phyloP scores from a whole-genome alignment of 2,329 filamentous ascomycete genomes.

The Cytospora mali region DNA sequence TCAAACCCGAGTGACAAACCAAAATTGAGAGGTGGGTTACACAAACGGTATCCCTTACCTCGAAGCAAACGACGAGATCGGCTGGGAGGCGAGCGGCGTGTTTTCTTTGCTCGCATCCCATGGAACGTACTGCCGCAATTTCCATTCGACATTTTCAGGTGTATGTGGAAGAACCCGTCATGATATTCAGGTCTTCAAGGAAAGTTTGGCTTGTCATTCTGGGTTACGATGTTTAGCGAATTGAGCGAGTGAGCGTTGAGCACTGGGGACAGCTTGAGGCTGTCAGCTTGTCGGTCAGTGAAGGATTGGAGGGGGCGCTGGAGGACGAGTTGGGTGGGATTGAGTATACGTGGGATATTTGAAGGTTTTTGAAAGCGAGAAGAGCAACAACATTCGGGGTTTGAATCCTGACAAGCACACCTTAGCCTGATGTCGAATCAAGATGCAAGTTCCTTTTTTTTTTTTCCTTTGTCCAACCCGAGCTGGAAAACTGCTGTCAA shows the following conservation, averaged over 20 bases:
- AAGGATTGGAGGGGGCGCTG: constrained; percentile 11
- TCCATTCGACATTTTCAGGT: constrained; percentile 3
- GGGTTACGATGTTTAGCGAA: constrained; percentile 5
- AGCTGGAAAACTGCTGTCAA: neutral
- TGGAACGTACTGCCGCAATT: constrained; percentile 7
- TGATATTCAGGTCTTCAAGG: constrained; percentile 8
- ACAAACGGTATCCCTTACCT: neutral
- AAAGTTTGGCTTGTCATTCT: constrained; percentile 7
- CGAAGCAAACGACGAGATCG: neutral
- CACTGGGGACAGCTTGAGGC: constrained; percentile 5
- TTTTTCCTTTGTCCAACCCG: constrained; percentile 17
- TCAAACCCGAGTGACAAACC: neutral
- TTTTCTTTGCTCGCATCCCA: neutral
- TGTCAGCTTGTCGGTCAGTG: neutral
- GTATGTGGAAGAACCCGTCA: constrained; percentile 5
- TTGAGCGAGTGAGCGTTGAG: neutral
- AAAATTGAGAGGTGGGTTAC: neutral
- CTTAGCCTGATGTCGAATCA: constrained; percentile 12
- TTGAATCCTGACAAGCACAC: constrained; percentile 2
- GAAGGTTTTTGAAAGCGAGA: neutral
- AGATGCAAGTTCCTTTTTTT: constrained; percentile 12
- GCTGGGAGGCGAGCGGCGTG: constrained; percentile 2
- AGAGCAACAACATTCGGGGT: neutral
- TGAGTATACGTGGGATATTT: neutral
- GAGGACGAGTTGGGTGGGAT: constrained; percentile 3